Evolutionary conservation across 441 rosid genomes (phyloP), one percentile per base, ranked within the genome.

Genomic region (Raphanus hybrid): DNA sequence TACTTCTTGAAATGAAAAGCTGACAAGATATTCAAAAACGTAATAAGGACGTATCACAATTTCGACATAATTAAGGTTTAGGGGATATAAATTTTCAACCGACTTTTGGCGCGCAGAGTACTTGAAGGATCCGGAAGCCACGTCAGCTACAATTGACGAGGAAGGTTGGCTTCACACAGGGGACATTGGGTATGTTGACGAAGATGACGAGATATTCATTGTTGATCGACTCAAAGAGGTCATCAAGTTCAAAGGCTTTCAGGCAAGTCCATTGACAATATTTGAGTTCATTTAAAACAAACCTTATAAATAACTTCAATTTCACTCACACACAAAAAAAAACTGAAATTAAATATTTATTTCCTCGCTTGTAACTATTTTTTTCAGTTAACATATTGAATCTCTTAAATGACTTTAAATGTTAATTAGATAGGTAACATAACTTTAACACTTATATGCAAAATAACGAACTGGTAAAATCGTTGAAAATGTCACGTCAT

Each of bases 161-260:
- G 92, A 94, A 43, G 97, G 99, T 7, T 94, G 98, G 99, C 89
- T 94, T 43, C 97, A 90, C 82, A 94, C 98, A 0, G 99, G 99
- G 0, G 98, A 92, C 68, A 91, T 94, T 26, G 98, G 98, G 14
- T 94, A 81, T 64, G 92, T 94, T 0, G 99, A 94, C 66, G 91
- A 90, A 7, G 97, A 91, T 20, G 88, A 88, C 7, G 99, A 94
- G 82, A 73, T 94, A 54, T 94, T 91, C 83, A 92, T 94, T 34
- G 89, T 94, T 8, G 99, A 94, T 76, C 82, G 97, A 61, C 87
- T 91, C 26, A 94, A 94, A 83, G 99, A 94, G 37, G 87, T 94
- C 82, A 94, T 92, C 86, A 94, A 94, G 79, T 94, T 85, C 89
- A 94, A 94, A 81, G 99, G 98, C 50, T 94, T 94, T 69, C 97